Base-by-base conservation (phyloP, 352 stramenopile species). In the Globisporangium heterothallicum region DNA sequence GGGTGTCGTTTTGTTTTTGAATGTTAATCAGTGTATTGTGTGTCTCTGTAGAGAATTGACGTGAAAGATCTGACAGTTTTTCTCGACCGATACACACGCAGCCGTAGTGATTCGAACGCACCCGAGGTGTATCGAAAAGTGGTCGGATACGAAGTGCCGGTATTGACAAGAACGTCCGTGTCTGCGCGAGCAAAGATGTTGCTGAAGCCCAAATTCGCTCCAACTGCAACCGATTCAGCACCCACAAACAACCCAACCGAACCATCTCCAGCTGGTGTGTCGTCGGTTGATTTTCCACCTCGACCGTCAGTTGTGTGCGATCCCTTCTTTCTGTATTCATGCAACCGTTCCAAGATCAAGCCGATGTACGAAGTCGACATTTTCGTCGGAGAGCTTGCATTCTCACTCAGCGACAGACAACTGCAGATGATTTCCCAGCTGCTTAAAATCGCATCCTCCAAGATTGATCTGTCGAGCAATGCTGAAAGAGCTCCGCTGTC, bases 31-130 rank as follows among this genome's bases (percentile, higher is more conserved):
- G 21, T 44, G 9, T 30, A 3, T 30, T 24, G 6, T n/a, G 6
- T 19, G 16, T 42, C 2, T 16, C 6, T 42, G 14, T 36, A 86
- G 69, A 47, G 67, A 4, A 74, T 91, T 42, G 81, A 92, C 24
- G 75, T 68, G 4, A 86, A 84, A 40, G 84, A 94, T 41, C 49
- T 94, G 19, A 92, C 84, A 0, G 86, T 92, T 42, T 94, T 94
- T 38, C 50, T 94, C 1, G 84, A 94, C 64, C 67, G 84, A 25
- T 94, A 92, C 56, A 88, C 73, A 3, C 85, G 63, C 51, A 73
- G 86, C 14, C 62, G 63, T 4, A 64, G 66, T 18, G 27, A 41
- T 13, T 49, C 8, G 19, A 66, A 51, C 12, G 50, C 59, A 13
- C 58, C 68, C 5, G 43, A 52, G 2, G 68, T 88, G 24, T 78